A percentile compares a stretch with the other conserved stretches of the same genome.
phyloP scores from a whole-genome alignment of 208 protist genomes.

The Acanthamoeba royreba region DNA sequence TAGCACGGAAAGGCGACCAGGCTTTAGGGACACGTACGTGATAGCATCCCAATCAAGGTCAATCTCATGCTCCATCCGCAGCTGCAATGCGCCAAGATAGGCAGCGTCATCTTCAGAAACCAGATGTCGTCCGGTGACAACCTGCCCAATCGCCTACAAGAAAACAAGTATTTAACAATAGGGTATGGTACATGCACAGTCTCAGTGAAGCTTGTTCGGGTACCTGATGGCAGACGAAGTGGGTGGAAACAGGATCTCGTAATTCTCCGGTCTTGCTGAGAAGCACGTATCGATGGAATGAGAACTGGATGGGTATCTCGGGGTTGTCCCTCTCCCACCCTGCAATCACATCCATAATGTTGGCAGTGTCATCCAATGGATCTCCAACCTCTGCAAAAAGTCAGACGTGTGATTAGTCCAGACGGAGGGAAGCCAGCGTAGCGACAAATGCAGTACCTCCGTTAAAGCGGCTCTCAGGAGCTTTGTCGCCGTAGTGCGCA shows the following conservation, averaged over 20 bases:
- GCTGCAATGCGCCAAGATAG: not conserved
- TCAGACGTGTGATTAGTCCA: not conserved
- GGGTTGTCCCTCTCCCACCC: not conserved
- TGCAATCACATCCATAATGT: constrained; percentile 35
- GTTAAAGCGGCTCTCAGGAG: not conserved
- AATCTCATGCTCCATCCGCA: not conserved
- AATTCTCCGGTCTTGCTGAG: not conserved
- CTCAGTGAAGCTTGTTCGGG: not conserved
- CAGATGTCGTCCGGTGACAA: not conserved
- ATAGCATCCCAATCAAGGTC: not conserved
- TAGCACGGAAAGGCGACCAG: not conserved
- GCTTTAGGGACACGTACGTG: not conserved
- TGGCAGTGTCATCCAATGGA: not conserved
- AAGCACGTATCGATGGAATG: not conserved
- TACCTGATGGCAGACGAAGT: not conserved
- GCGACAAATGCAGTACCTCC: not conserved
- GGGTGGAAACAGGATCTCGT: not conserved
- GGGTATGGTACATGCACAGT: not conserved
- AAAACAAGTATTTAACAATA: not conserved
- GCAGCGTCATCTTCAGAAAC: not conserved
- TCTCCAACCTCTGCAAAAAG: not conserved
- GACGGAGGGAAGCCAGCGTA: not conserved
- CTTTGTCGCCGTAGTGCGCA: constrained; percentile 28
- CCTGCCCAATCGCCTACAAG: constrained; percentile 4
- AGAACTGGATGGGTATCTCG: constrained; percentile 33